Evolutionary conservation across 768 basidiomycete species (phyloP).

Genomic region (Xerocomellus chrysenteron): DNA sequence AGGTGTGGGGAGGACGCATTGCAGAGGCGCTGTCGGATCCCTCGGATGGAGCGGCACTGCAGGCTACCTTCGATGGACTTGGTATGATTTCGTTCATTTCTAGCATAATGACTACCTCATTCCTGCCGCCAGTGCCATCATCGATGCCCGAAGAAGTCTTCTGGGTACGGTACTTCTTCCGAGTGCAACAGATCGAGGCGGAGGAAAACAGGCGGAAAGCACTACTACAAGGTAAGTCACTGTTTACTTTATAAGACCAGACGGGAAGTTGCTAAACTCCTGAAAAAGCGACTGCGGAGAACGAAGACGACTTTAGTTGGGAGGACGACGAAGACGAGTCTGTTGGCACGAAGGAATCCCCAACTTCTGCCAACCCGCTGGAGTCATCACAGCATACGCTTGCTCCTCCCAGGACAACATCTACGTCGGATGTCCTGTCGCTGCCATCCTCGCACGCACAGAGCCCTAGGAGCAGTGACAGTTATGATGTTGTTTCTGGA

Average conservation of each 20-base stretch:
- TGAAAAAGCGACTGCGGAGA: constrained; percentile 53
- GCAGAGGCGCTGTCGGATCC: constrained; percentile 49
- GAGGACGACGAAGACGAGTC: constrained; percentile 86
- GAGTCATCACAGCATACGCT: constrained; percentile 26
- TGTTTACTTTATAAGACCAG: background rate
- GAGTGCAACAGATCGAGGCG: constrained; percentile 73
- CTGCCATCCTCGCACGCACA: constrained; percentile 35
- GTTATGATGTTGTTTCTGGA: constrained; percentile 64
- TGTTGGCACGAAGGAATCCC: constrained; percentile 9
- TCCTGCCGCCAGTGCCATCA: constrained; percentile 58
- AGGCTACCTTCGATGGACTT: constrained; percentile 51
- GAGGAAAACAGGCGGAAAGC: constrained; percentile 80
- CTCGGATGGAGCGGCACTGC: constrained; percentile 51
- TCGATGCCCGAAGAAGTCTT: constrained; percentile 63
- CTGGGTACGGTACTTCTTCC: constrained; percentile 91
- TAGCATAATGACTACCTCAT: constrained; percentile 5
- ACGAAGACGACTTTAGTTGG: constrained; percentile 91
- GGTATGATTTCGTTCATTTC: constrained; percentile 44
- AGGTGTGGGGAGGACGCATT: constrained; percentile 55
- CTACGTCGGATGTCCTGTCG: constrained; percentile 20
- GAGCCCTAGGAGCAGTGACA: constrained; percentile 59
- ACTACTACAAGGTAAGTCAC: constrained; percentile 61
- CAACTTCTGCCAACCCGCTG: constrained; percentile 8
- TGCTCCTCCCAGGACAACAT: constrained; percentile 21
- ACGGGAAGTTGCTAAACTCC: constrained; percentile 3